Base-by-base conservation (phyloP, 177 flowering plant species). In the Vitis hybrid region DNA sequence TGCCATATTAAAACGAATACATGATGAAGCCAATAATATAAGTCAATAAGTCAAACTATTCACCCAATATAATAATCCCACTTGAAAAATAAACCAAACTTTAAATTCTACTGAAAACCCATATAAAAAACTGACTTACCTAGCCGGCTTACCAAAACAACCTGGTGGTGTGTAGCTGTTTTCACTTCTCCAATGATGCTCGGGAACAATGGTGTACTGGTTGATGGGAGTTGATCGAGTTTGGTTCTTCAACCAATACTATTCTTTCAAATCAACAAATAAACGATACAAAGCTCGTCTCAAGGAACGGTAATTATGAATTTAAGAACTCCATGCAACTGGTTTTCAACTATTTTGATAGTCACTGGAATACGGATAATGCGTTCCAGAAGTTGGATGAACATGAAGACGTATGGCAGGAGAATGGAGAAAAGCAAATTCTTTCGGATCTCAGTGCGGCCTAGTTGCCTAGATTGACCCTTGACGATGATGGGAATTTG, bases 401-500 rank as follows among this genome's bases (percentile, higher is more conserved):
- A 3, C 5, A 8, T 2, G 93, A 91, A 2, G n/a, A 2, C 4
- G 2, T 90, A 3, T 27, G 2, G 0, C 62, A 12, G 48, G 71
- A 30, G 0, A 73, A 66, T 50, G 79, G 71, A 0, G 18, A 2
- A 40, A 6, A 74, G 2, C 14, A 64, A 1, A 2, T 27, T 27
- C 4, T 27, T 27, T 27, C 0, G 30, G 0, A 27, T 27, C 30
- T 27, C 0, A 79, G 75, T 0, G 78, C 19, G 0, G 0, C 10
- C 6, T 60, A 62, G 7, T 40, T 77, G 30, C 73, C 89, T 11
- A 72, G 90, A 27, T 27, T 3, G 30, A 27, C 30, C 30, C 30
- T 91, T 0, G 91, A 79, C 55, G 74, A 81, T 9, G 90, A 90
- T 59, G 94, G 97, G 14, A 87, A 87, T 65, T 76, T 92, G 8